phyloP scores from a whole-genome alignment of 345 rosid genomes.

The Melaleuca alternifolia region DNA sequence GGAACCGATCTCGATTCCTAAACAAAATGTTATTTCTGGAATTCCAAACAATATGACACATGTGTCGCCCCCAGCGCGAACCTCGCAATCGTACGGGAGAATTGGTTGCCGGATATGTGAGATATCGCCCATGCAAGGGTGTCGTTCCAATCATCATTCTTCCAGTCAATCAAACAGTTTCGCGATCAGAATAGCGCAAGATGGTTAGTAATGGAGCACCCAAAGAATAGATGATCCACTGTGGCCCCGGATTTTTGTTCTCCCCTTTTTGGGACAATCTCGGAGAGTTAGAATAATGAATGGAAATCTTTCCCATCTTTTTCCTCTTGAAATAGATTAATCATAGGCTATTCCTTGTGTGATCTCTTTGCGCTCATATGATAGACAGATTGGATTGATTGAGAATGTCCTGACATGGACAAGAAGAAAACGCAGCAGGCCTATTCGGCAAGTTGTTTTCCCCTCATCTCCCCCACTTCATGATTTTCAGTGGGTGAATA shows the following conservation, averaged over 20 bases:
- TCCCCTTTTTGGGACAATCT: not conserved
- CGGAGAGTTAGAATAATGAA: not conserved
- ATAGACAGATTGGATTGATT: not conserved
- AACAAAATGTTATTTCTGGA: too few relatives aligned
- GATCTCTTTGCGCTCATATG: not conserved
- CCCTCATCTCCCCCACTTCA: not conserved
- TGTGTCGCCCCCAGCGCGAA: too few relatives aligned
- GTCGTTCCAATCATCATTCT: too few relatives aligned
- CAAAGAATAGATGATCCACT: too few relatives aligned
- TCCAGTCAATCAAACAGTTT: too few relatives aligned
- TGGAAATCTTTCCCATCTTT: not conserved
- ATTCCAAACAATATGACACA: too few relatives aligned
- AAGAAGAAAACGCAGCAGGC: not conserved
- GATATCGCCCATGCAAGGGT: too few relatives aligned
- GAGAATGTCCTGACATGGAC: not conserved
- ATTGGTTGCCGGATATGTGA: too few relatives aligned
- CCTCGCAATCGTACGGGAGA: too few relatives aligned
- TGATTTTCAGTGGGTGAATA: not conserved
- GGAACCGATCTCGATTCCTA: too few relatives aligned
- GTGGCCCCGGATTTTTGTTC: not conserved
- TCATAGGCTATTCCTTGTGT: constrained; percentile 23
- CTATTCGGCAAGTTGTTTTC: not conserved
- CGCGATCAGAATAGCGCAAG: too few relatives aligned
- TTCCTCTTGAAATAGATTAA: constrained; percentile 18
- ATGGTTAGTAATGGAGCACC: too few relatives aligned